A percentile compares a stretch with the other conserved stretches of the same genome.
phyloP scores from a whole-genome alignment of 1,284 basidiomycete species.

The Rhodotorula sp. region DNA sequence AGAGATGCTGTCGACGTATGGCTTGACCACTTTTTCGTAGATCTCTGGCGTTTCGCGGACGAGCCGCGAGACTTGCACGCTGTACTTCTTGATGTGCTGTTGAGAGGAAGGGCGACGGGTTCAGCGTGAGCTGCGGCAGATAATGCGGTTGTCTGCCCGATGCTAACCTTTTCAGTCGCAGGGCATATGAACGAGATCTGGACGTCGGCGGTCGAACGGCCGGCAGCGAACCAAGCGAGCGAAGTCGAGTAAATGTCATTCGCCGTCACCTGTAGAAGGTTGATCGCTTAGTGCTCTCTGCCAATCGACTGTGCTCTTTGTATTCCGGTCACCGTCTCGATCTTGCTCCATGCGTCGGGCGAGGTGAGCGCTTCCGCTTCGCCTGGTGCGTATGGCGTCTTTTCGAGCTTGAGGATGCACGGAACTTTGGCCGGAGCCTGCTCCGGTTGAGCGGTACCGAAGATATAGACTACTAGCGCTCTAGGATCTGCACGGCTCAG shows the following conservation, averaged over 20 bases:
- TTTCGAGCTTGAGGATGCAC: conserved; percentile 63
- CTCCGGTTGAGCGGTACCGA: conserved; percentile 51
- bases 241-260: conserved; percentile 46
- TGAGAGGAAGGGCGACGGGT: background rate
- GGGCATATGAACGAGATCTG: conserved; percentile 39
- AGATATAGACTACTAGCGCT: conserved; percentile 55
- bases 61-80: conserved; percentile 67
- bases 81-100: conserved; percentile 63
- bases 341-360: conserved; percentile 16
- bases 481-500: conserved; percentile 54
- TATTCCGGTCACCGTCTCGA: conserved; percentile 19
- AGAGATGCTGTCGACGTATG: conserved; percentile 74
- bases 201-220: conserved; percentile 15
- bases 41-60: conserved; percentile 75
- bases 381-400: conserved; percentile 55
- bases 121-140: background rate
- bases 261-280: conserved; percentile 25
- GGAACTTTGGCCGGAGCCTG: conserved; percentile 47
- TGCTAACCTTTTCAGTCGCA: conserved; percentile 36
- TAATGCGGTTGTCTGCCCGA: conserved; percentile 50
- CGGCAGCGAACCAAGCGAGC: conserved; percentile 40
- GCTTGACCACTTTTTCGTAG: conserved; percentile 67
- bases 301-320: background rate
- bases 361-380: conserved; percentile 41
- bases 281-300: background rate